A percentile compares a stretch with the other conserved stretches of the same genome.
phyloP scores from a whole-genome alignment of 352 stramenopile species.

The Peronospora belbahrii region DNA sequence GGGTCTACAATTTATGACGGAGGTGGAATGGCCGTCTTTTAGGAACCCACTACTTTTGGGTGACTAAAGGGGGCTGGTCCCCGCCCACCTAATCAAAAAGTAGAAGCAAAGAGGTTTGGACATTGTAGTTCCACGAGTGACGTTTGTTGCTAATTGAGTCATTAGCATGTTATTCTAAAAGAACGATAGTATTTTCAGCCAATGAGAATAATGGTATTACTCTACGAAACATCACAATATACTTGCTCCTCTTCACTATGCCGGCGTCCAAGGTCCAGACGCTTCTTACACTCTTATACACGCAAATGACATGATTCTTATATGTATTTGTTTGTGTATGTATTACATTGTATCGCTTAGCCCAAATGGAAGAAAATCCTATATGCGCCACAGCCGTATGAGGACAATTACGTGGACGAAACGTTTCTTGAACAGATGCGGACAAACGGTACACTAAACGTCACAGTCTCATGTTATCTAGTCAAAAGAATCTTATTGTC shows the following conservation, averaged over 20 bases:
- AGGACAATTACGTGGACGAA: constrained; percentile 87
- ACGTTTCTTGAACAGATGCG: constrained; percentile 88
- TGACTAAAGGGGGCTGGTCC: constrained; percentile 42
- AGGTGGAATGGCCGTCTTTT: constrained; percentile 61
- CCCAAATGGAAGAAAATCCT: constrained; percentile 81
- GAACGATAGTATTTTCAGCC: no score
- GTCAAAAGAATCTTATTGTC: neutral
- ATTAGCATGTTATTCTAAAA: neutral
- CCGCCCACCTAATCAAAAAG: constrained; percentile 26
- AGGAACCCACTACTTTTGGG: constrained; percentile 38
- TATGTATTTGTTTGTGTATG: no score
- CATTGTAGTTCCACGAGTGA: no score
- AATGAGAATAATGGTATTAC: no score
- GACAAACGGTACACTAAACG: constrained; percentile 73
- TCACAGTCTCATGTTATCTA: neutral
- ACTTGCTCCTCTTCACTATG: constrained; percentile 1
- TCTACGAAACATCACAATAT: neutral
- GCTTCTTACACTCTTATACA: neutral
- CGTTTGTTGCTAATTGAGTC: no score
- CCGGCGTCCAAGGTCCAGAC: constrained; percentile 12
- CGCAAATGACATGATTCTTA: neutral
- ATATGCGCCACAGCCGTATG: constrained; percentile 81
- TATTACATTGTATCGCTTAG: constrained; percentile 3
- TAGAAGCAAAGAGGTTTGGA: no score
- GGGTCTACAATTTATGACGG: constrained; percentile 68